A percentile compares a stretch with the other conserved stretches of the same genome.
These are phyloP conservation scores for Gossypium sturtianum DNA, from an alignment of 345 rosid species.

Conservation along the genomic window DNA sequence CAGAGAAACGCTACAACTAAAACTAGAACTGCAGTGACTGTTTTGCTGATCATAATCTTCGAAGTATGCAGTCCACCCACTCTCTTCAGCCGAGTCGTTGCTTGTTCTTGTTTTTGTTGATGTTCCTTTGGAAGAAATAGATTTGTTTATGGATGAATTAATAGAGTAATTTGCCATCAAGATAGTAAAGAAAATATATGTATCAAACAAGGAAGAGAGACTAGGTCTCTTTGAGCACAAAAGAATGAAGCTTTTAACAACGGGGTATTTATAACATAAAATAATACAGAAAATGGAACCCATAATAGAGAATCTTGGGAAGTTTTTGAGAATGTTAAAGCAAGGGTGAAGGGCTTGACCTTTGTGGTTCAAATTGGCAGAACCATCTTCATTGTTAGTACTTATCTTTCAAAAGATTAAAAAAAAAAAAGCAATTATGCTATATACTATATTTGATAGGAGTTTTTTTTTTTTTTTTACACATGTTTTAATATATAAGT, in stretches of 20 bases:
- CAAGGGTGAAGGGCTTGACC: constrained; percentile 31
- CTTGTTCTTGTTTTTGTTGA: background rate
- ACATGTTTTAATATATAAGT: no score
- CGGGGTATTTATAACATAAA: constrained; percentile 19
- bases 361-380: constrained; percentile 26
- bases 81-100: constrained; percentile 38
- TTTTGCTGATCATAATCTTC: constrained; percentile 33
- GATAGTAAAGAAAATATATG: background rate
- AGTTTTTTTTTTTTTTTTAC: no score
- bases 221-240: background rate
- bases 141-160: constrained; percentile 18
- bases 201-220: constrained; percentile 2
- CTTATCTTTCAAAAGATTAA: constrained; percentile 18
- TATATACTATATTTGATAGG: no score
- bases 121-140: constrained; percentile 10
- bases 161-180: constrained; percentile 20
- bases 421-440: constrained; percentile 19
- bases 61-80: constrained; percentile 88
- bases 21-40: constrained; percentile 32
- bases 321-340: constrained; percentile 18
- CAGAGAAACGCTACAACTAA: constrained; percentile 41
- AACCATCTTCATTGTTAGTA: constrained; percentile 19
- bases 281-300: constrained; percentile 19
- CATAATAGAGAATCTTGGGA: constrained; percentile 29
- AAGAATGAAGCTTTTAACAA: background rate